Evolutionary conservation across 1,139 yeast genomes (phyloP).

Genomic region (Sporopachydermia cereana): DNA sequence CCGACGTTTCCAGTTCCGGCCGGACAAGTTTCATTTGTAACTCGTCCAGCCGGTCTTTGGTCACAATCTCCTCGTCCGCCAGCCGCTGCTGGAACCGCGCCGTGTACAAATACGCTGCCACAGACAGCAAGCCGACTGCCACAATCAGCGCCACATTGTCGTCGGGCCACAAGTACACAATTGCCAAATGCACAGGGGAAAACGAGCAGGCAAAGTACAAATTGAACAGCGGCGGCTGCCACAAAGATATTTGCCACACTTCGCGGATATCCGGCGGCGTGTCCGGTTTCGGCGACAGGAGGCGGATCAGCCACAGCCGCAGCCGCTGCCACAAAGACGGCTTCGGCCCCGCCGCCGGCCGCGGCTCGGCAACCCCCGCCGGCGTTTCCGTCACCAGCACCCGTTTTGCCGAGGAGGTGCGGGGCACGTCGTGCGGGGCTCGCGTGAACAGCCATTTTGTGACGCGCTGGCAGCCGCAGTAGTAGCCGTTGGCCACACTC

Average conservation of each 20-base stretch:
- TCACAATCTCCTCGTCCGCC: neutral
- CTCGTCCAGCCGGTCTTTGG: neutral
- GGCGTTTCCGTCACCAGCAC: neutral
- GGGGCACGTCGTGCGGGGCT: neutral
- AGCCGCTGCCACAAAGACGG: neutral
- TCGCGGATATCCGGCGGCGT: neutral
- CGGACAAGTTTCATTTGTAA: conserved; percentile 2
- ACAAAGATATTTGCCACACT: neutral
- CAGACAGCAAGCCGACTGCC: neutral
- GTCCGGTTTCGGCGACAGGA: neutral
- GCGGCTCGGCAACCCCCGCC: no score
- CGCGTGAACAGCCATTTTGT: conserved; percentile 2
- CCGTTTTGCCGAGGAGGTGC: neutral
- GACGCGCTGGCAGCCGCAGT: neutral
- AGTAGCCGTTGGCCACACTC: neutral
- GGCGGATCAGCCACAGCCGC: neutral
- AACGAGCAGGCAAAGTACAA: neutral
- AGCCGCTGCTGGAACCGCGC: neutral
- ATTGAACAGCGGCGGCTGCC: conserved; percentile 1
- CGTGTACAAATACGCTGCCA: neutral
- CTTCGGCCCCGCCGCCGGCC: neutral
- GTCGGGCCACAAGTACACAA: neutral
- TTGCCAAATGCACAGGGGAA: neutral
- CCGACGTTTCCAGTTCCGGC: neutral
- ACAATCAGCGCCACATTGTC: neutral